Conservation (phyloP, 768 basidiomycete genomes). For the Leccinellum luteum region DNA sequence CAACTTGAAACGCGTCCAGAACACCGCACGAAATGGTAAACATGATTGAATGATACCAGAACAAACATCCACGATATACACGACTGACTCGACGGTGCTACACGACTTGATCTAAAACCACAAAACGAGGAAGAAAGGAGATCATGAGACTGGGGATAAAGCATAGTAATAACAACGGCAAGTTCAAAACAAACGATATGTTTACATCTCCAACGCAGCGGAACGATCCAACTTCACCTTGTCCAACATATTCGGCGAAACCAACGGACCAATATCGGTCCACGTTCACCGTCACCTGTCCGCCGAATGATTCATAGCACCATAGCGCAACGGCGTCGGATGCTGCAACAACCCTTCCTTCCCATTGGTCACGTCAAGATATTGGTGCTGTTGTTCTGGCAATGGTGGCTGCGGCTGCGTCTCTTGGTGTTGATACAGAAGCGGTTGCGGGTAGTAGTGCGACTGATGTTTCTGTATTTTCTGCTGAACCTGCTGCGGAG, state of each 20-base stretch:
- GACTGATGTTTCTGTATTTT: constrained; percentile 18
- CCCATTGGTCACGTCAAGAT: neutral
- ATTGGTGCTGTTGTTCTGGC: neutral
- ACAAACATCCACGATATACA: neutral
- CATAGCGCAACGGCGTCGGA: constrained; percentile 17
- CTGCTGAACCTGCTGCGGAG: constrained; percentile 18
- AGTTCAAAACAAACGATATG: neutral
- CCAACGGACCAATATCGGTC: neutral
- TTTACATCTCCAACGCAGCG: neutral
- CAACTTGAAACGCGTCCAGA: neutral
- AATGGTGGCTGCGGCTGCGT: neutral
- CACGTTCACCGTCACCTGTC: constrained; percentile 9
- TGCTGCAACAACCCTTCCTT: constrained; percentile 8
- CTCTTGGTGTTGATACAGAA: neutral
- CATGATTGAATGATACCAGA: neutral
- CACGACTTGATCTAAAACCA: neutral
- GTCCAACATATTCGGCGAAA: neutral
- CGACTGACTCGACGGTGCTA: neutral
- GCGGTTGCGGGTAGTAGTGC: constrained; percentile 1
- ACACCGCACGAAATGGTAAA: neutral
- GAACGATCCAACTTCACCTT: neutral
- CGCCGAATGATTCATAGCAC: constrained; percentile 8
- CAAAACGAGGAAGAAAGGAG: neutral
- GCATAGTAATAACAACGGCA: neutral
- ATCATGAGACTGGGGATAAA: neutral